Percentiles rank a stretch among this genome's conserved stretches.
phyloP scores from a whole-genome alignment of 345 rosid species.

The Pseudoturritis turrita region DNA sequence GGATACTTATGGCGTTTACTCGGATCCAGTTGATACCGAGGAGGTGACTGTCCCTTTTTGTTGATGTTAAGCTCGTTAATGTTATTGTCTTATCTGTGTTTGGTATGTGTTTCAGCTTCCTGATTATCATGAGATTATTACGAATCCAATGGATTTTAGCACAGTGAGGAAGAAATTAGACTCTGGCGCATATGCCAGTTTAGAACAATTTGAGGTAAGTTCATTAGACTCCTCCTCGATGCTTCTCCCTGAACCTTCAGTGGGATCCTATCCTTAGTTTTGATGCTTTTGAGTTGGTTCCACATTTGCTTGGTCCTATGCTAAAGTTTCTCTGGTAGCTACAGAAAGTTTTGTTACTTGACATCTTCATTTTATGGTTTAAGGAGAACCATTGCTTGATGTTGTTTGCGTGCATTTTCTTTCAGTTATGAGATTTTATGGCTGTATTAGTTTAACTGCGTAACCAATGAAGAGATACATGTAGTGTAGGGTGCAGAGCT shows the following conservation, averaged over 20 bases:
- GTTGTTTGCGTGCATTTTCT: slow-evolving; percentile 8
- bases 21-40: slow-evolving; percentile 90
- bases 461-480: background rate
- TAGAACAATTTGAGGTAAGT: slow-evolving; percentile 92
- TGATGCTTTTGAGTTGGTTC: slow-evolving; percentile 1
- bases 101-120: slow-evolving; percentile 68
- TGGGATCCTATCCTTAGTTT: background rate
- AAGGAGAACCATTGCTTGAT: background rate
- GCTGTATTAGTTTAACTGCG: background rate
- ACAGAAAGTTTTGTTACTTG: background rate
- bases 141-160: slow-evolving; percentile 85
- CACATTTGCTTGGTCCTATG: background rate
- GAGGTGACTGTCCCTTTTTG: slow-evolving; percentile 44
- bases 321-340: slow-evolving; percentile 5
- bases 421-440: background rate
- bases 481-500: background rate
- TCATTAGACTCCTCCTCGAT: background rate
- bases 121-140: slow-evolving; percentile 80
- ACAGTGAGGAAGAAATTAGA: slow-evolving; percentile 74
- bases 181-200: slow-evolving; percentile 51
- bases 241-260: background rate
- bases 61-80: slow-evolving; percentile 6
- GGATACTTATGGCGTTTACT: slow-evolving; percentile 91
- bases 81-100: slow-evolving; percentile 4
- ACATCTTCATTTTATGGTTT: background rate